A percentile compares a stretch with the other conserved stretches of the same genome.
These are phyloP conservation scores for Phytophthora sp. DNA, from an alignment of 352 stramenopile species.

Conservation along the genomic window DNA sequence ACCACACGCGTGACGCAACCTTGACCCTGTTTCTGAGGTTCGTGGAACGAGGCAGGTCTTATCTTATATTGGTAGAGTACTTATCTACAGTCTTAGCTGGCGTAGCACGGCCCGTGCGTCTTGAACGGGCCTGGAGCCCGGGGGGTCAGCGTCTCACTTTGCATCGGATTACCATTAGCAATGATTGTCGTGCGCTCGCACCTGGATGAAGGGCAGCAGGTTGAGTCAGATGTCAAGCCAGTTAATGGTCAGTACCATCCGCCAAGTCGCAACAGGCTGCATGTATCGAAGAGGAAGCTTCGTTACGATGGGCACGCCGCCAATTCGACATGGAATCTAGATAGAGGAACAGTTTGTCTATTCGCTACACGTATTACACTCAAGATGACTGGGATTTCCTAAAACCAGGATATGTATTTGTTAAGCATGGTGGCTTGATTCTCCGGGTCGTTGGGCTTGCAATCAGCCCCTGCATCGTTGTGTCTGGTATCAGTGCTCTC, in stretches of 20 bases:
- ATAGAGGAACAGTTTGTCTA: no score
- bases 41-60: slow-evolving; percentile 6
- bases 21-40: slow-evolving; percentile 17
- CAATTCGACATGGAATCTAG: slow-evolving; percentile 5
- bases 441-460: no score
- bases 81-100: no score
- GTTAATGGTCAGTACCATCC: neutral
- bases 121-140: no score
- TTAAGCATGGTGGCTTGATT: no score
- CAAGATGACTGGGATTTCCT: no score
- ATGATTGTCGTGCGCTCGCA: slow-evolving; percentile 27
- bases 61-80: no score
- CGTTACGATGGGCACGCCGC: slow-evolving; percentile 12
- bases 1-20: slow-evolving; percentile 24
- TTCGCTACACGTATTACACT: no score
- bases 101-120: no score
- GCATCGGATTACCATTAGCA: slow-evolving; percentile 24
- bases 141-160: neutral
- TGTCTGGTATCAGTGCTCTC: no score
- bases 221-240: slow-evolving; percentile 33
- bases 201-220: slow-evolving; percentile 21
- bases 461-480: no score
- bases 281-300: neutral
- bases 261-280: neutral
- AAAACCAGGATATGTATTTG: no score